These are phyloP conservation scores for Pisolithus orientalis DNA, from an alignment of 768 basidiomycete genomes.

Conservation along the genomic window DNA sequence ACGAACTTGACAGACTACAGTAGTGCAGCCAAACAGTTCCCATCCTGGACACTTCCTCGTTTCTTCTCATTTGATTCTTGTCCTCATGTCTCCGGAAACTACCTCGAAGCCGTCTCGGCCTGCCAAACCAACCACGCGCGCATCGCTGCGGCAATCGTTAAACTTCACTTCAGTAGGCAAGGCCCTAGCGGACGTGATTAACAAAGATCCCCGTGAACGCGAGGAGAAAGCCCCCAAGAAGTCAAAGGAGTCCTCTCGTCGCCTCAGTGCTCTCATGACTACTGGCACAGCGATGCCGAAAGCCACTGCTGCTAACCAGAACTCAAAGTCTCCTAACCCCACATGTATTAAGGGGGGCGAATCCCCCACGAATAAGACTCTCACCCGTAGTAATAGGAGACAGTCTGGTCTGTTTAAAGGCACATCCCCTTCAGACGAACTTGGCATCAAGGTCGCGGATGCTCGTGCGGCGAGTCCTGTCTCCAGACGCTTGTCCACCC, in stretches of 20 bases:
- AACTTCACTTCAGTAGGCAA: constrained; percentile 67
- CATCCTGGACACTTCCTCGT: constrained; percentile 16
- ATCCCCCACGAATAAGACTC: constrained; percentile 48
- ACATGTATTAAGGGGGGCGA: constrained; percentile 28
- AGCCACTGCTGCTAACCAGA: constrained; percentile 26
- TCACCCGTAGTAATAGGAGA: constrained; percentile 46
- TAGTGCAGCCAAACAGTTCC: neutral
- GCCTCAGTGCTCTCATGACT: constrained; percentile 36
- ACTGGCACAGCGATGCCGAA: constrained; percentile 21
- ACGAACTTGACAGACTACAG: neutral
- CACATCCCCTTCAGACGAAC: constrained; percentile 42
- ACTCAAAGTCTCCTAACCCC: constrained; percentile 22
- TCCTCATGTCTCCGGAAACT: constrained; percentile 44
- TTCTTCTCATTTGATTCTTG: constrained; percentile 16
- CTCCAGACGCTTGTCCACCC: constrained; percentile 38
- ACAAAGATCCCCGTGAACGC: constrained; percentile 44
- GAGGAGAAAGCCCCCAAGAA: constrained; percentile 39
- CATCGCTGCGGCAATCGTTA: constrained; percentile 68
- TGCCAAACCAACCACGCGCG: constrained; percentile 50
- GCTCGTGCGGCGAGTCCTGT: constrained; percentile 26
- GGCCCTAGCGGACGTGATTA: constrained; percentile 74
- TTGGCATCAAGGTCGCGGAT: constrained; percentile 32
- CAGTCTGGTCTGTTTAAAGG: constrained; percentile 39
- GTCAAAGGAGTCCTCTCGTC: constrained; percentile 51
- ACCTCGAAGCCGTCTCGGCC: constrained; percentile 37